Evolutionary conservation across 2,329 filamentous ascomycete genomes (phyloP).

Genomic region (Colletotrichum neosansevieriae): DNA sequence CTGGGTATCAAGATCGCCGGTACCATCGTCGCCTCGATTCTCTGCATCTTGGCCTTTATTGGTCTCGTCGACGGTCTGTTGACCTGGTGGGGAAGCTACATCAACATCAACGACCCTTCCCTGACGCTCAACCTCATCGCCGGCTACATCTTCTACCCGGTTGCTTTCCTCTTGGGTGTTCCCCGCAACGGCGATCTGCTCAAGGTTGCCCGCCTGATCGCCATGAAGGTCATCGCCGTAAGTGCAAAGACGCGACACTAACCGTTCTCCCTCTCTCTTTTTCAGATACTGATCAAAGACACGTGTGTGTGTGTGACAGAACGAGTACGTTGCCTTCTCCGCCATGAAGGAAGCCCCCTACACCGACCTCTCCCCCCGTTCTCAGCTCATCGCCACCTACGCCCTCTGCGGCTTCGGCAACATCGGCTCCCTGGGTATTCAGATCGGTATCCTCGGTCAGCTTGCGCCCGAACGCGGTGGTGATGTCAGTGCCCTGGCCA

Average conservation of each 20-base stretch:
- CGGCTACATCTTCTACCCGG: constrained; percentile 81
- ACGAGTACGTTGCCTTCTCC: constrained; percentile 83
- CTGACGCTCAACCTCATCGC: constrained; percentile 81
- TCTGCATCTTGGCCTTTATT: constrained; percentile 85
- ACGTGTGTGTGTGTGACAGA: constrained; percentile 60
- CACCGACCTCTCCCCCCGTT: constrained; percentile 73
- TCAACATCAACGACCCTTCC: constrained; percentile 78
- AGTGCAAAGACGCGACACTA: constrained; percentile 44
- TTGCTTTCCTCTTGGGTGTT: constrained; percentile 86
- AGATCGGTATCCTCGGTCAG: constrained; percentile 89
- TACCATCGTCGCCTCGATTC: constrained; percentile 83
- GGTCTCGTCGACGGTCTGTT: constrained; percentile 81
- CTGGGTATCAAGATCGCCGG: constrained; percentile 87
- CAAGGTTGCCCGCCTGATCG: constrained; percentile 82
- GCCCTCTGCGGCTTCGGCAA: constrained; percentile 88
- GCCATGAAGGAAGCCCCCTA: constrained; percentile 66
- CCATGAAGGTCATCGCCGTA: constrained; percentile 82
- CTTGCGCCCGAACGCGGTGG: constrained; percentile 80
- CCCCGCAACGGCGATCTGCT: constrained; percentile 74
- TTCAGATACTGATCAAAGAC: constrained; percentile 43
- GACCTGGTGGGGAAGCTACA: constrained; percentile 86
- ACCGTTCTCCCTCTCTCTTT: background rate
- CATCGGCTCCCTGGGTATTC: constrained; percentile 87
- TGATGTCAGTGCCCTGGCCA: constrained; percentile 80
- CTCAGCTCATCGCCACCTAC: constrained; percentile 86